Conservation (phyloP, 495 filamentous ascomycete genomes). For the Margaritispora aquatica region DNA sequence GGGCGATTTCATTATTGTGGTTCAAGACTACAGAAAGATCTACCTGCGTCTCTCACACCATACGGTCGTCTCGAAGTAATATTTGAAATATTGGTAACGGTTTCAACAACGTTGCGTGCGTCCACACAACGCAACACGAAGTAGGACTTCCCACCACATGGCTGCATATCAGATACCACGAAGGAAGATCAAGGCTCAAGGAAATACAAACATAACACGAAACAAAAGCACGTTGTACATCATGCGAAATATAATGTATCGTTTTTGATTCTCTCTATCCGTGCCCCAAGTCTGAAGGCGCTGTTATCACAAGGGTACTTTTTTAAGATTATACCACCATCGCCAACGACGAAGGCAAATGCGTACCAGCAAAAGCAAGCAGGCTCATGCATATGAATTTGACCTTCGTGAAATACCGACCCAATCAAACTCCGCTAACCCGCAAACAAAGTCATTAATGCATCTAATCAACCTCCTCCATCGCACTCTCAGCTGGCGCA, state of each 20-base stretch:
- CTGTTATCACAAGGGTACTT: slow-evolving; percentile 13
- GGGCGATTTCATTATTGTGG: too few species aligned
- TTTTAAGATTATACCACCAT: slow-evolving; percentile 12
- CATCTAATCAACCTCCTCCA: slow-evolving; percentile 62
- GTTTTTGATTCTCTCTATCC: slow-evolving; percentile 7
- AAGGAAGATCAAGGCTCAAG: neutral
- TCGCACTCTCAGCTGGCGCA: slow-evolving; percentile 52
- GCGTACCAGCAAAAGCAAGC: slow-evolving; percentile 2
- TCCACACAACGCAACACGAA: neutral
- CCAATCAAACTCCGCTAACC: slow-evolving; percentile 23
- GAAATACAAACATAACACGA: neutral
- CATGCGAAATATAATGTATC: neutral
- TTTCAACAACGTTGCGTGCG: neutral
- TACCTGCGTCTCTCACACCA: too few species aligned
- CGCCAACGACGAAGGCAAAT: neutral
- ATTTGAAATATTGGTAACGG: neutral
- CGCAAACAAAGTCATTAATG: slow-evolving; percentile 16
- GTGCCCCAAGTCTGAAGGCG: slow-evolving; percentile 1
- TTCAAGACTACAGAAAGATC: too few species aligned
- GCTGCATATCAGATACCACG: neutral
- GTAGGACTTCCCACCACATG: neutral
- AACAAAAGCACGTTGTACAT: too few species aligned
- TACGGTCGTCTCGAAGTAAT: too few species aligned
- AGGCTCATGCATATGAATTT: slow-evolving; percentile 16
- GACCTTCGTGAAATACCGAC: slow-evolving; percentile 13